Evolutionary conservation across 768 basidiomycete genomes (phyloP), one percentile per base, ranked within the genome.

Genomic region (Ramaria sp.): DNA sequence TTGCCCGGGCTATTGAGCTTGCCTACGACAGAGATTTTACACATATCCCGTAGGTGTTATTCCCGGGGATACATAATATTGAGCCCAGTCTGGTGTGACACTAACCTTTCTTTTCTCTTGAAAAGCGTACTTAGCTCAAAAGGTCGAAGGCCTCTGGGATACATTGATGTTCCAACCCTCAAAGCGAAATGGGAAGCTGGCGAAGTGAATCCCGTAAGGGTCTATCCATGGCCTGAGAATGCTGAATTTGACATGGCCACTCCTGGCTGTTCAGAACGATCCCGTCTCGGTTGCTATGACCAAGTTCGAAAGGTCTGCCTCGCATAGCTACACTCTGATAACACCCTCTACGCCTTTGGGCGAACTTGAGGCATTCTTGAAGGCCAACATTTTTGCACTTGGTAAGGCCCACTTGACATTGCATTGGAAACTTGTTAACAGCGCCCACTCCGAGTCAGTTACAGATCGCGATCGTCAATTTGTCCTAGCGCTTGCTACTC

Each of bases 1-100:
- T 94, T 57, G 77, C 80, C 9, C 76, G 79, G 22, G 92, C 89
- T 1, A 80, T 95, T 30, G 90, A 91, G 63, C 78, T 87, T 24
- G 93, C 92, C 0, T 95, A 93, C 63, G 93, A 96, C 62, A 82
- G 91, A 34, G 93, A 96, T 67, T 96, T 94, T 70, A 91, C 91
- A 17, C 85, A 94, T 63, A 84, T 95, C 59, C 93, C 93, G 93
- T 94, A 63, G 64, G 72, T 70, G 20, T 37, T 4, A 43, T 22
- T 42, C 19, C 38, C 6, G 7, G 17, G 7, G 24, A 31, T 15
- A 24, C 3, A 24, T 33, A n/a, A n/a, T n/a, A 27, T 5, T 5
- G 27, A 47, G 34, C 34, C 10, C 15, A 11, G 7, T 46, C 39
- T 33, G 42, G 42, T 49, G 30, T 50, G 42, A 45, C n/a, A 41